Conservation (phyloP, 2,329 filamentous ascomycete species). For the Coccinonectria pachysandricola region DNA sequence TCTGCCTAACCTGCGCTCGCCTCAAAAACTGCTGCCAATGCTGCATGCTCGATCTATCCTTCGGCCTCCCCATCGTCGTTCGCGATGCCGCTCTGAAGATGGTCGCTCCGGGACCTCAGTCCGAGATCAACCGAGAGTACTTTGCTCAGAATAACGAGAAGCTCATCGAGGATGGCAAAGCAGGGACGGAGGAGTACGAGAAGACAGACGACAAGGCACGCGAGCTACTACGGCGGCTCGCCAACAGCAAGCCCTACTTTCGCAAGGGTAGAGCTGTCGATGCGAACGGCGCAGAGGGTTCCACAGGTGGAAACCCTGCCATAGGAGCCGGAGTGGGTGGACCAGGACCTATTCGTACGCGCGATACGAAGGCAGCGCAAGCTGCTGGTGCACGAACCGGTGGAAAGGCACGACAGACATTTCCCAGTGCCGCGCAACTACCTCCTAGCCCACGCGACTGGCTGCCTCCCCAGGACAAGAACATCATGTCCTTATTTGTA, state of each 20-base stretch:
- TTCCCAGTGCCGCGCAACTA: slow-evolving; percentile 61
- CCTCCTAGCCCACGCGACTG: slow-evolving; percentile 80
- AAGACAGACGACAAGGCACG: slow-evolving; percentile 96
- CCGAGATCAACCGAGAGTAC: slow-evolving; percentile 90
- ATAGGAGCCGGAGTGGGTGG: slow-evolving; percentile 49
- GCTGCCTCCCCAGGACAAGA: slow-evolving; percentile 69
- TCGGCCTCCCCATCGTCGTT: slow-evolving; percentile 88
- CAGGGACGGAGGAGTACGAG: slow-evolving; percentile 80
- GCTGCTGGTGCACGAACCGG: slow-evolving; percentile 39
- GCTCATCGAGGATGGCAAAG: slow-evolving; percentile 84
- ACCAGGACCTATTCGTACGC: slow-evolving; percentile 70
- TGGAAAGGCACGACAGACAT: slow-evolving; percentile 40
- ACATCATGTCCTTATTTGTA: slow-evolving; percentile 86
- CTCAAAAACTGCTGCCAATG: slow-evolving; percentile 98
- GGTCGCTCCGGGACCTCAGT: slow-evolving; percentile 86
- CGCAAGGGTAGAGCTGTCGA: slow-evolving; percentile 74
- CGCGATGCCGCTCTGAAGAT: slow-evolving; percentile 96
- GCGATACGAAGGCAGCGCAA: slow-evolving; percentile 46
- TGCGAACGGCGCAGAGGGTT: slow-evolving; percentile 27
- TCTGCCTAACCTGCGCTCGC: slow-evolving; percentile 91
- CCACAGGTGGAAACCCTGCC: slow-evolving; percentile 34
- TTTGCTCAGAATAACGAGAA: slow-evolving; percentile 96
- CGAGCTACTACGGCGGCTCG: slow-evolving; percentile 73
- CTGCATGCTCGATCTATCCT: slow-evolving; percentile 96
- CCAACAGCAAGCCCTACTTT: slow-evolving; percentile 91